phyloP scores from a whole-genome alignment of 495 filamentous ascomycete genomes.

The Daldinia childiae region DNA sequence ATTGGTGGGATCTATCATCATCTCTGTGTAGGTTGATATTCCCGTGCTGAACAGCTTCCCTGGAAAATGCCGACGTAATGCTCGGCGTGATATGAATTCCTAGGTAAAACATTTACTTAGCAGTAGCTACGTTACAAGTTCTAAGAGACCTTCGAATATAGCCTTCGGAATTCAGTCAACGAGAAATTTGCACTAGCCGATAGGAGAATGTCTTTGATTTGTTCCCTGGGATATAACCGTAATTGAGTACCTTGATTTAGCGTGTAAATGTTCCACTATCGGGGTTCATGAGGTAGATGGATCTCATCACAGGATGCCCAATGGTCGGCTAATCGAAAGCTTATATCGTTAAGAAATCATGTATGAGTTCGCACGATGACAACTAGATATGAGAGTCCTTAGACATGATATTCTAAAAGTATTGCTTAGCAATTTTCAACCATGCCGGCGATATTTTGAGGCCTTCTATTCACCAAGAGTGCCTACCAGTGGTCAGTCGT shows the following conservation, averaged over 20 bases:
- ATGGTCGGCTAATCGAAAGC: not conserved
- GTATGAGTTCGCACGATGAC: not conserved
- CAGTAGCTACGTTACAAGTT: not conserved
- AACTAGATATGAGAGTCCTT: not conserved
- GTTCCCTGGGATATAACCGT: conserved; percentile 8
- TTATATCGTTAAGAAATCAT: not conserved
- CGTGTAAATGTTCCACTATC: not conserved
- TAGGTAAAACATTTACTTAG: not conserved
- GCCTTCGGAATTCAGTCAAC: not conserved
- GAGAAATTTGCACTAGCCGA: not conserved
- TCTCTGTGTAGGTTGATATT: conserved; percentile 8
- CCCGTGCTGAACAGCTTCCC: conserved; percentile 1
- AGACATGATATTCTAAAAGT: not conserved
- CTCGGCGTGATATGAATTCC: not conserved
- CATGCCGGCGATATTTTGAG: not conserved
- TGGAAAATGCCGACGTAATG: not conserved
- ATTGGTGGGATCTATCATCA: conserved; percentile 9
- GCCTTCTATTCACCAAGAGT: not conserved
- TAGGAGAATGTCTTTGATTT: not conserved
- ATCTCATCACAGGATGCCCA: not conserved
- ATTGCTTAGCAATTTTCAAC: not conserved
- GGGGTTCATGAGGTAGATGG: conserved; percentile 2
- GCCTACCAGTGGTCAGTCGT: conserved; percentile 28
- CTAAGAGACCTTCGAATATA: not conserved
- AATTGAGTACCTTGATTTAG: not conserved